Conservation (phyloP, 352 stramenopile genomes). For the Saprolegnia parasitica region DNA sequence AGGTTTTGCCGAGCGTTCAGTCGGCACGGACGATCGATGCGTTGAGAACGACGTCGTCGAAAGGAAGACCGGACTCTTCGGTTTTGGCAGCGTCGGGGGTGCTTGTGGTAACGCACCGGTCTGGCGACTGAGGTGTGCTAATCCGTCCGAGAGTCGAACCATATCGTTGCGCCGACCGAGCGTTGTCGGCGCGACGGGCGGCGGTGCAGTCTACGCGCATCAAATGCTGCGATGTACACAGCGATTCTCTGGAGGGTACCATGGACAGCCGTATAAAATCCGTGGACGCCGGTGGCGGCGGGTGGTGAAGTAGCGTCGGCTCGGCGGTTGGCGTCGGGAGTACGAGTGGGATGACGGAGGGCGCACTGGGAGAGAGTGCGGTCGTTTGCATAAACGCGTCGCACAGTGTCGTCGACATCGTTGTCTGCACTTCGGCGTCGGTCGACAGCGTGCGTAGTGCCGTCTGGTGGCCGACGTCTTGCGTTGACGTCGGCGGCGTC, state of each 20-base stretch:
- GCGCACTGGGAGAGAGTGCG: background rate
- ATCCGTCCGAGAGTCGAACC: constrained; percentile 10
- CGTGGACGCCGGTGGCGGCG: background rate
- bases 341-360: background rate
- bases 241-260: background rate
- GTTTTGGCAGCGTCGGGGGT: too few relatives aligned
- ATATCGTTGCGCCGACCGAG: constrained; percentile 17
- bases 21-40: background rate
- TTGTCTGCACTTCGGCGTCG: background rate
- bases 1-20: background rate
- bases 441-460: background rate
- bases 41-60: too few relatives aligned
- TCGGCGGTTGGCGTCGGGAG: background rate
- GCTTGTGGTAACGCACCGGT: too few relatives aligned
- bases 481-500: background rate
- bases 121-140: background rate
- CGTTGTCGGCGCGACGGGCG: background rate
- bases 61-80: too few relatives aligned
- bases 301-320: background rate
- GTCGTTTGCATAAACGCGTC: background rate
- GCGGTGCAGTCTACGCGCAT: background rate
- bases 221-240: background rate
- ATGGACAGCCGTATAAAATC: constrained; percentile 11
- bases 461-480: background rate
- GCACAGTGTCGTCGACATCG: background rate